Evolutionary conservation across 1,139 yeast genomes (phyloP).

Genomic region (Candida neerlandica): DNA sequence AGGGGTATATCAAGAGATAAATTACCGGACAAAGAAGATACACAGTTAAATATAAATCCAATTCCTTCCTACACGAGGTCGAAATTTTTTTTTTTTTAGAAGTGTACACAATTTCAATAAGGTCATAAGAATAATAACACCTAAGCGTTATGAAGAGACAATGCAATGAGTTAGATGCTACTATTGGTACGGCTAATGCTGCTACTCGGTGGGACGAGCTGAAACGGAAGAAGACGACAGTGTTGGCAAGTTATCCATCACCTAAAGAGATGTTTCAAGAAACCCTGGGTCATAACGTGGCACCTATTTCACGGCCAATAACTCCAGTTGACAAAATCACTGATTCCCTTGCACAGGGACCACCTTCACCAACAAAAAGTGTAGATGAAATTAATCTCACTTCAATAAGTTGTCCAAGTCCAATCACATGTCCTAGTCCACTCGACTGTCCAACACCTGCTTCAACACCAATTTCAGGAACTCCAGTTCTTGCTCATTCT

Average conservation of each 20-base stretch:
- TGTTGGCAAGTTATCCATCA: slow-evolving; percentile 2
- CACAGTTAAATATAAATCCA: slow-evolving; percentile 2
- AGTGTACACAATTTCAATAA: background rate
- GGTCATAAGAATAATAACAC: background rate
- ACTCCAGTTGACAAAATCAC: slow-evolving; percentile 4
- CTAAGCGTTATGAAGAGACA: background rate
- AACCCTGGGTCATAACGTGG: background rate
- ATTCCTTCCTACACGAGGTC: background rate
- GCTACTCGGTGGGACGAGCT: background rate
- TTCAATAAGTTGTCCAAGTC: slow-evolving; percentile 1
- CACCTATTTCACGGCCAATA: background rate
- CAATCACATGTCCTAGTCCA: background rate
- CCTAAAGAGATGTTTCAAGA: slow-evolving; percentile 1
- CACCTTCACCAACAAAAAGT: slow-evolving; percentile 2
- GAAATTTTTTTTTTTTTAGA: background rate
- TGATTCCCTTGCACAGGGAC: slow-evolving; percentile 1
- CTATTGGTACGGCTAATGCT: background rate
- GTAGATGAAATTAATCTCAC: background rate
- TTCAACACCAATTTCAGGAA: background rate
- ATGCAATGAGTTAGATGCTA: background rate
- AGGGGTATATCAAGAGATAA: background rate
- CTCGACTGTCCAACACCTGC: background rate
- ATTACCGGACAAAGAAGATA: background rate
- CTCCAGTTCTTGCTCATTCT: background rate
- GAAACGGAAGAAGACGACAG: background rate